Percentiles rank a stretch among this genome's conserved stretches.
Conservation (phyloP, 129 eudicot species). For the Helichrysum umbraculigerum region DNA sequence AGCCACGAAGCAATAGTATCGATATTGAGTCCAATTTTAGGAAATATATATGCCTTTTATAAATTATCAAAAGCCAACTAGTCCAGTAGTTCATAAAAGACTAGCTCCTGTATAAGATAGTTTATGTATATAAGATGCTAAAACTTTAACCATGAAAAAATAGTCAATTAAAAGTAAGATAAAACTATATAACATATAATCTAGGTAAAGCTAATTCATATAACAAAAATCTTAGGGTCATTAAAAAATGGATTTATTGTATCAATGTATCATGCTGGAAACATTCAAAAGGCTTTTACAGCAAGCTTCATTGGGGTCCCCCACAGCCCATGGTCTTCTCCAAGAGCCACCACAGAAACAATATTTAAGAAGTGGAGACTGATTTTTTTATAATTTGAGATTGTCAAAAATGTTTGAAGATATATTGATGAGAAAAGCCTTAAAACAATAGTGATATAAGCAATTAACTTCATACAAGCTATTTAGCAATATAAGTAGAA, state of each 20-base stretch:
- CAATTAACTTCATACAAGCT: not conserved
- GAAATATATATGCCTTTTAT: not conserved
- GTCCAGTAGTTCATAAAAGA: not conserved
- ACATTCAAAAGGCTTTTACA: conserved; percentile 17
- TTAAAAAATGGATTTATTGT: conserved; percentile 1
- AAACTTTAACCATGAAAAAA: too few relatives aligned
- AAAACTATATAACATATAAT: too few relatives aligned
- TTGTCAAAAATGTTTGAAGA: not conserved
- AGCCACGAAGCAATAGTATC: not conserved
- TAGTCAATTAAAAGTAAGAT: too few relatives aligned
- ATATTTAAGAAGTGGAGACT: not conserved
- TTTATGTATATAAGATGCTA: not conserved
- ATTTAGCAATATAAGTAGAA: not conserved
- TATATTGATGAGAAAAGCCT: not conserved
- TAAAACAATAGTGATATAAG: not conserved
- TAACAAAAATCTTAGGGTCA: not conserved
- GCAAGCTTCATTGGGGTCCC: conserved; percentile 16
- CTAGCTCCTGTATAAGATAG: not conserved
- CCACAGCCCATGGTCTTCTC: conserved; percentile 22
- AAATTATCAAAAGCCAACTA: not conserved
- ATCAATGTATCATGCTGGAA: not conserved
- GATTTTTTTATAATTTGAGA: not conserved
- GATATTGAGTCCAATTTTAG: not conserved
- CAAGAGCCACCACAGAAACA: conserved; percentile 23
- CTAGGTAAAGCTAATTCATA: not conserved